Conservation (phyloP, 169 alveolate species). For the Eimeria maxima region DNA sequence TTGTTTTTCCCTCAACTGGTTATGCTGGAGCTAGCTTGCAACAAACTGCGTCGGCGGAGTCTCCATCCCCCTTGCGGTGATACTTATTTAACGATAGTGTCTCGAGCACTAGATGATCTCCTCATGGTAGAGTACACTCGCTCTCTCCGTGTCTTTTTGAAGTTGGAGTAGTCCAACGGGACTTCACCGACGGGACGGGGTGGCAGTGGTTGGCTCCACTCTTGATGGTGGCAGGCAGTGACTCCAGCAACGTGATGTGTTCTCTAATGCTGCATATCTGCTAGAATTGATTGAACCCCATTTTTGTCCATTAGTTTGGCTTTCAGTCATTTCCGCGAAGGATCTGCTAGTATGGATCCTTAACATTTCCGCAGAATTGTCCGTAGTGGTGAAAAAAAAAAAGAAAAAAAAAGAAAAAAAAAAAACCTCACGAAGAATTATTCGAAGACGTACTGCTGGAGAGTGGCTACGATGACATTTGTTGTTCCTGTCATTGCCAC, state of each 20-base stretch:
- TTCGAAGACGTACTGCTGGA: neutral
- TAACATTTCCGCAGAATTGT: neutral
- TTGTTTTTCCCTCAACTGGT: neutral
- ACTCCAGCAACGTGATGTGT: neutral
- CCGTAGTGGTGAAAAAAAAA: neutral
- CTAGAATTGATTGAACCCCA: neutral
- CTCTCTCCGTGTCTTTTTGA: neutral
- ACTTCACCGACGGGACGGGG: neutral
- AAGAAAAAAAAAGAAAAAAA: no score
- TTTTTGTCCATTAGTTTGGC: neutral
- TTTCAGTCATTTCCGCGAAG: neutral
- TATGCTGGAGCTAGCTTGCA: neutral
- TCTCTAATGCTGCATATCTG: neutral
- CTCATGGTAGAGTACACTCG: neutral
- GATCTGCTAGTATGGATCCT: neutral
- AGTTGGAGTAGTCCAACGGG: neutral
- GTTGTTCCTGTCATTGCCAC: neutral
- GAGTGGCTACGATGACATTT: neutral
- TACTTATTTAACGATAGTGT: neutral
- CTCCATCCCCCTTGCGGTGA: neutral
- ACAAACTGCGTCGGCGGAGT: neutral
- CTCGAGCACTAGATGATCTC: neutral
- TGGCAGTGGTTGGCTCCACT: neutral
- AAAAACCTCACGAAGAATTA: no score
- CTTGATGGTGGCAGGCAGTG: neutral